Percentiles rank a stretch among this genome's conserved stretches.
These are phyloP conservation scores for Aspergillus luchuensis DNA, from an alignment of 2,329 filamentous ascomycete genomes.

Conservation along the genomic window DNA sequence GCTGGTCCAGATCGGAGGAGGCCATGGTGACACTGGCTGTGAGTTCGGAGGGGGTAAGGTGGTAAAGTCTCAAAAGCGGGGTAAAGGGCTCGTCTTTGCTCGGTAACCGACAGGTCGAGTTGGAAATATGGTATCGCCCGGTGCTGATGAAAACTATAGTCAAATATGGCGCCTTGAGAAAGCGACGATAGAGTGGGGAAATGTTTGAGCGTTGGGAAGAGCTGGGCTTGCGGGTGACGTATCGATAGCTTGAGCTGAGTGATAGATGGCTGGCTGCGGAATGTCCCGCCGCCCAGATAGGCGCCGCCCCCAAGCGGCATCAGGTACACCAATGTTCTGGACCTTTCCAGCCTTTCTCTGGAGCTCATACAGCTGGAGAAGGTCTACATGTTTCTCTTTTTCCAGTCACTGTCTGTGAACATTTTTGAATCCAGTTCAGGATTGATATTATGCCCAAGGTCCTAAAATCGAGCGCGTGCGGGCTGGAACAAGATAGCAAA, in stretches of 20 bases:
- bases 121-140: not conserved
- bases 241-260: slow-evolving; percentile 16
- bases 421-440: too few species aligned
- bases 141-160: not conserved
- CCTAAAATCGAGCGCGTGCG: too few species aligned
- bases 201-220: slow-evolving; percentile 11
- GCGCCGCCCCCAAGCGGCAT: not conserved
- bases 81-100: not conserved
- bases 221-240: slow-evolving; percentile 32
- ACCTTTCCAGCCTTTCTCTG: not conserved
- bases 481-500: too few species aligned
- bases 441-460: too few species aligned
- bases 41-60: not conserved
- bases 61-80: not conserved
- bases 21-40: slow-evolving; percentile 32
- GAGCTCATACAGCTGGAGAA: not conserved
- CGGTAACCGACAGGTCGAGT: not conserved
- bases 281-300: slow-evolving; percentile 11
- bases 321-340: not conserved
- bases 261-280: slow-evolving; percentile 24
- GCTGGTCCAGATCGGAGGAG: slow-evolving; percentile 59
- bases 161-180: not conserved
- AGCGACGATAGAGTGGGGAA: not conserved
- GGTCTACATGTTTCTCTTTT: too few species aligned
- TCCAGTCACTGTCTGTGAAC: too few species aligned